Evolutionary conservation across 768 basidiomycete genomes (phyloP), one percentile per base, ranked within the genome.

Genomic region (Rhodocollybia butyracea): DNA sequence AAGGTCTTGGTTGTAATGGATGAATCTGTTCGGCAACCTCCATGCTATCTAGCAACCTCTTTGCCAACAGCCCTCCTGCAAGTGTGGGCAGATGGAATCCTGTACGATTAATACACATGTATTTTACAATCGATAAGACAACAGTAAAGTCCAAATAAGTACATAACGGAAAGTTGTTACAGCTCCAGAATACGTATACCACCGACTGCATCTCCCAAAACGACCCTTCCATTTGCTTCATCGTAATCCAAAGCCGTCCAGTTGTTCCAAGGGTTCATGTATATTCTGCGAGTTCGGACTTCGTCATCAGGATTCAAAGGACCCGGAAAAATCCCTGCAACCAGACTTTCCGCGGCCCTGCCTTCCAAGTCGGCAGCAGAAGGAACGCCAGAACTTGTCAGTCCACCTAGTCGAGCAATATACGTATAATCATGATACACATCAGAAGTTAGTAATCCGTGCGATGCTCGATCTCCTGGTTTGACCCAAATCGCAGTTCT

Each of bases 231-330:
- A 42, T 68, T 60, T 36, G 72, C 73, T 64, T 86, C 85, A 53
- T 84, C 82, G 59, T 86, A 86, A 64, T 84, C 85, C 57, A 86
- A 61, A 42, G 81, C 72, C 3, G 78, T 76, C 85, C 84, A 86
- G 57, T 75, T 71, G 58, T 74, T 70, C 32, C 57, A 61, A 29
- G 59, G 59, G 55, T 73, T 73, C 17, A 58, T 61, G 57, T 58
- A 70, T n/a, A 76, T 57, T 26, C 63, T 67, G 55, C 68, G 62
- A 57, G 66, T 60, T 57, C 62, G 59, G 27, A 67, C 64, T 50
- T 65, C 57, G 61, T 59, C 32, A 62, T 51, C n/a, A 54, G 60
- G 39, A 54, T 63, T 10, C 11, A 80, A 60, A 17, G 75, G 71
- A 2, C 84, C 84, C 6, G 82, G 79, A 58, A 85, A 80, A 21